phyloP scores from a whole-genome alignment of 176 grass and related monocot genomes.

The Carex cristatella region DNA sequence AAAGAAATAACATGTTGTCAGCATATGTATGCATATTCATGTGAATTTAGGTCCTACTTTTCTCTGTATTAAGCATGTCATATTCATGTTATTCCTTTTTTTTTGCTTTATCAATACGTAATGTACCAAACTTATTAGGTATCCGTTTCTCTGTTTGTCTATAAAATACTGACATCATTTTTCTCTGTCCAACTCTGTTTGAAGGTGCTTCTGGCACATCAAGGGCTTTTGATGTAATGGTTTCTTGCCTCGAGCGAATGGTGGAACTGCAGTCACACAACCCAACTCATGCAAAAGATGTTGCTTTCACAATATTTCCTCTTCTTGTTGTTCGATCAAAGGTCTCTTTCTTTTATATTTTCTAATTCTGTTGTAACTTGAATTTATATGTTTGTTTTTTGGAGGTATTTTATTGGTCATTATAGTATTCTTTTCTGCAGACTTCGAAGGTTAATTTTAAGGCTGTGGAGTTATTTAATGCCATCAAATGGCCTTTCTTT shows the following conservation, averaged over 20 bases:
- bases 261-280: constrained; percentile 55
- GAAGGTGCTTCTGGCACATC: constrained; percentile 62
- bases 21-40: not conserved
- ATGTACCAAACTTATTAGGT: not conserved
- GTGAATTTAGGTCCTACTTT: not conserved
- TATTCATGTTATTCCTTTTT: not conserved
- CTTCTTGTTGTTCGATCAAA: constrained; percentile 77
- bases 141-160: not conserved
- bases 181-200: constrained; percentile 24
- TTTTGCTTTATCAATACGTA: not conserved
- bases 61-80: not conserved
- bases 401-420: constrained; percentile 7
- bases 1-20: not conserved
- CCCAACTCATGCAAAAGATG: constrained; percentile 48
- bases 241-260: constrained; percentile 75
- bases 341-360: constrained; percentile 27
- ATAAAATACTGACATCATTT: not conserved
- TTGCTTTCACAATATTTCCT: constrained; percentile 56
- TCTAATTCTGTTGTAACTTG: not conserved
- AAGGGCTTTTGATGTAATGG: constrained; percentile 62
- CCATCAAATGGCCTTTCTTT: constrained; percentile 71
- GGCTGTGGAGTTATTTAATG: constrained; percentile 72
- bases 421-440: constrained; percentile 33
- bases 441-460: constrained; percentile 68
- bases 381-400: constrained; percentile 5